These are phyloP conservation scores for Nevesoporus exiguus DNA, from an alignment of 768 basidiomycete genomes.

Conservation along the genomic window DNA sequence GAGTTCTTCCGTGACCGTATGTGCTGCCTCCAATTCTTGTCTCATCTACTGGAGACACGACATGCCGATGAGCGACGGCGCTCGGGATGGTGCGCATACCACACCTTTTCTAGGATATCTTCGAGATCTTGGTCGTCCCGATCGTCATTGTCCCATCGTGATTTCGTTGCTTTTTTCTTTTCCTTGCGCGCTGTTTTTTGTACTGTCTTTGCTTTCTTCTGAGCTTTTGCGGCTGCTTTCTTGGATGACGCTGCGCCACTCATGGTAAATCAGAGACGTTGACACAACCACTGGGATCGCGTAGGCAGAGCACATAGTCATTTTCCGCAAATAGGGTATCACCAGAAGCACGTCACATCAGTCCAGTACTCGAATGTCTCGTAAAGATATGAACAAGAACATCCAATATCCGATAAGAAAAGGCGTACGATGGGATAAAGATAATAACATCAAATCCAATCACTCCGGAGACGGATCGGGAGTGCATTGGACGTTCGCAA, in stretches of 20 bases:
- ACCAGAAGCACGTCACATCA: no score
- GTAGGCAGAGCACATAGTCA: no score
- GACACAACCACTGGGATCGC: conserved; percentile 4
- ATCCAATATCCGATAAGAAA: no score
- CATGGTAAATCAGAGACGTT: conserved; percentile 17
- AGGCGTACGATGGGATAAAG: no score
- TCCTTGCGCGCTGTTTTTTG: conserved; percentile 71
- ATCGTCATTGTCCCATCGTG: conserved; percentile 57
- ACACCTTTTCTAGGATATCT: conserved; percentile 75
- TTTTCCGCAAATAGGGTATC: no score
- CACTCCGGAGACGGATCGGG: no score
- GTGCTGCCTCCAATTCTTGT: conserved; percentile 79
- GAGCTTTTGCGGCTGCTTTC: conserved; percentile 50
- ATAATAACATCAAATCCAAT: no score
- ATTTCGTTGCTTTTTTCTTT: conserved; percentile 52
- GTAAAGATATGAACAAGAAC: no score
- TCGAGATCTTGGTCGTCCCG: conserved; percentile 80
- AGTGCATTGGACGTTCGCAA: no score
- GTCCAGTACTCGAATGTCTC: no score
- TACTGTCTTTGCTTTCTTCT: conserved; percentile 63
- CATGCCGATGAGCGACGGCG: background rate
- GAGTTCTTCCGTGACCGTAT: conserved; percentile 81
- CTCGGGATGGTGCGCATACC: background rate
- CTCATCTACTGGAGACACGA: conserved; percentile 55
- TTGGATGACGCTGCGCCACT: conserved; percentile 25